phyloP scores from a whole-genome alignment of 305 asterid genomes.

The Fraxinus greggii region DNA sequence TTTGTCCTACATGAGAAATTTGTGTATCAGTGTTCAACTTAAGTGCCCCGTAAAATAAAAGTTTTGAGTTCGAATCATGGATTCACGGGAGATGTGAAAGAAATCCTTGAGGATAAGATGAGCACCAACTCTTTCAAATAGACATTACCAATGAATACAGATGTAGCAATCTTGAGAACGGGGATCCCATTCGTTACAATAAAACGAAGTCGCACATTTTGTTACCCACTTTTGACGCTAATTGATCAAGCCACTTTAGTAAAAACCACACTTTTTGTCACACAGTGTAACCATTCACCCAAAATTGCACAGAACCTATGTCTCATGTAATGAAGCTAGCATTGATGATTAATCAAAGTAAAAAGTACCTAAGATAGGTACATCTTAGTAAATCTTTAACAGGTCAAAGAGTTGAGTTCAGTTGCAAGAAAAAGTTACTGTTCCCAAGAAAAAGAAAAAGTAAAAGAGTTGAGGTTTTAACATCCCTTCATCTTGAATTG shows the following conservation, averaged over 20 bases:
- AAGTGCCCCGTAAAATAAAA: background rate
- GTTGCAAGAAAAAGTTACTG: background rate
- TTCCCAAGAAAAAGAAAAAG: constrained; percentile 21
- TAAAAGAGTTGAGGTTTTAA: constrained; percentile 17
- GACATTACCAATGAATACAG: background rate
- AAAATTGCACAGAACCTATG: background rate
- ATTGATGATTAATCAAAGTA: background rate
- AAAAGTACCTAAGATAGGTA: background rate
- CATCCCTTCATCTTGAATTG: constrained; percentile 24
- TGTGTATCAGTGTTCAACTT: background rate
- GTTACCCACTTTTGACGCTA: background rate
- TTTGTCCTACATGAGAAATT: background rate
- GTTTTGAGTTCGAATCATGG: background rate
- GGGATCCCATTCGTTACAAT: background rate
- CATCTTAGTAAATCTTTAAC: background rate
- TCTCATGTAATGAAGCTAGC: background rate
- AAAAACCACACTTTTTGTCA: background rate
- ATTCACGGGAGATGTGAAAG: background rate
- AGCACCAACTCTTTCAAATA: background rate
- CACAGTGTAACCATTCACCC: background rate
- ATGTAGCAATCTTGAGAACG: background rate
- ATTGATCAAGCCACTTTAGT: background rate
- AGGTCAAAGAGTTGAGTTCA: background rate
- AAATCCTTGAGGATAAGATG: background rate
- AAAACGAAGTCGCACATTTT: background rate